Conservation (phyloP, 2,329 filamentous ascomycete species). For the Diaporthe vexans region DNA sequence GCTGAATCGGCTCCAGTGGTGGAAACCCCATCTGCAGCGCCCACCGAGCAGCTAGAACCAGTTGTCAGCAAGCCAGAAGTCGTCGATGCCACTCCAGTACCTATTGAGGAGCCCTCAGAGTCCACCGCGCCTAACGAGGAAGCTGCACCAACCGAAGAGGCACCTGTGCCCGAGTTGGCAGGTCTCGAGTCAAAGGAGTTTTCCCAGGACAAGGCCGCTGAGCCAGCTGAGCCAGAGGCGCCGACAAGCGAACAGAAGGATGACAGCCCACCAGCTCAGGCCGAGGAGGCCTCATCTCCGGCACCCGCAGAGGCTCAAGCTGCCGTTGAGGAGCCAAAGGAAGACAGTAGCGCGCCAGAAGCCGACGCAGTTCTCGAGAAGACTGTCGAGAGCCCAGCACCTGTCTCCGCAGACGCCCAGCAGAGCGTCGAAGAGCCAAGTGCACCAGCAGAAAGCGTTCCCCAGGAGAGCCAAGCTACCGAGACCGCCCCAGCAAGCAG, state of each 20-base stretch:
- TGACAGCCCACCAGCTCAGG: not conserved
- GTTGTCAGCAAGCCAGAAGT: not conserved
- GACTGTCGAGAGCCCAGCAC: not conserved
- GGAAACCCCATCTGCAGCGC: slow-evolving; percentile 12
- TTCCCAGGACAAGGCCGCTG: not conserved
- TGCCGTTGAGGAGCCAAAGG: slow-evolving; percentile 8
- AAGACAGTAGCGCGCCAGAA: not conserved
- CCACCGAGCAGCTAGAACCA: not conserved
- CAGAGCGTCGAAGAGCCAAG: not conserved
- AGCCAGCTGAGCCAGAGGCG: slow-evolving; percentile 12
- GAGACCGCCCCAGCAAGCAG: not conserved
- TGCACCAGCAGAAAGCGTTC: not conserved
- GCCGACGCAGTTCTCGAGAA: not conserved
- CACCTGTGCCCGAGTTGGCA: slow-evolving; percentile 6
- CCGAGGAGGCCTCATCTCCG: not conserved
- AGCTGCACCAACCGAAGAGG: not conserved
- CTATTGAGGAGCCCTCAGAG: not conserved
- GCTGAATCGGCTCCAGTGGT: slow-evolving; percentile 16
- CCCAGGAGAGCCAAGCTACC: not conserved
- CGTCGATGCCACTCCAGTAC: not conserved
- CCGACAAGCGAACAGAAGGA: not conserved
- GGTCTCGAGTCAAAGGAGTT: slow-evolving; percentile 6
- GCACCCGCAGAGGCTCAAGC: not conserved
- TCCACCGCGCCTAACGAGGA: not conserved
- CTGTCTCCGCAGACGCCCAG: not conserved